Evolutionary conservation across 345 rosid genomes (phyloP).

Genomic region (Rhizophora mangle): DNA sequence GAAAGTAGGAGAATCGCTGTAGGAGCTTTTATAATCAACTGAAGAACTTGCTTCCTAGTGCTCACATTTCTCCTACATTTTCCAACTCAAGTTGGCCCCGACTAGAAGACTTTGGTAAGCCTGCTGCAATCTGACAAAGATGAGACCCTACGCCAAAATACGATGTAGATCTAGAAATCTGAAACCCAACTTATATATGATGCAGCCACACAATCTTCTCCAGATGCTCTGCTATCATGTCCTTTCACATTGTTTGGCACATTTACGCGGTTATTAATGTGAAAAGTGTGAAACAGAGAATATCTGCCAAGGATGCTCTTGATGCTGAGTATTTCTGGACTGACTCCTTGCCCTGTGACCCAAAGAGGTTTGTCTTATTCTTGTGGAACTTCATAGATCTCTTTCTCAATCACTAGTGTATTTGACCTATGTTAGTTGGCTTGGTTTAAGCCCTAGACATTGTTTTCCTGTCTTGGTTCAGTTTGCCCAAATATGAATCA

Average conservation of each 20-base stretch:
- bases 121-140: too few species aligned
- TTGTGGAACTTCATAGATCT: not conserved
- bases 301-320: slow-evolving; percentile 89
- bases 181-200: too few species aligned
- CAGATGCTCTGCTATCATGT: not conserved
- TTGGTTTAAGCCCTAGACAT: not conserved
- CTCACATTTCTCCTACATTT: too few species aligned
- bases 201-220: slow-evolving; percentile 1
- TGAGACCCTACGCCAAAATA: too few species aligned
- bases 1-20: too few species aligned
- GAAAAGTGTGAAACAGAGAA: slow-evolving; percentile 47
- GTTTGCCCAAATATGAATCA: slow-evolving; percentile 86
- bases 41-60: too few species aligned
- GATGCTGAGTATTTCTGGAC: slow-evolving; percentile 97
- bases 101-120: too few species aligned
- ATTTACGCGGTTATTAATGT: slow-evolving; percentile 3
- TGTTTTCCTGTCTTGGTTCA: slow-evolving; percentile 20
- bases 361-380: slow-evolving; percentile 58
- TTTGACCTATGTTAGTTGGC: not conserved
- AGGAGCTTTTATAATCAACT: too few species aligned
- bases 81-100: too few species aligned
- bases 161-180: too few species aligned
- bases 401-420: not conserved
- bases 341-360: slow-evolving; percentile 90
- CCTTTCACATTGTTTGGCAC: not conserved